Conservation (phyloP, 176 grass and related monocot genomes). For the Calamus simplicifolius region DNA sequence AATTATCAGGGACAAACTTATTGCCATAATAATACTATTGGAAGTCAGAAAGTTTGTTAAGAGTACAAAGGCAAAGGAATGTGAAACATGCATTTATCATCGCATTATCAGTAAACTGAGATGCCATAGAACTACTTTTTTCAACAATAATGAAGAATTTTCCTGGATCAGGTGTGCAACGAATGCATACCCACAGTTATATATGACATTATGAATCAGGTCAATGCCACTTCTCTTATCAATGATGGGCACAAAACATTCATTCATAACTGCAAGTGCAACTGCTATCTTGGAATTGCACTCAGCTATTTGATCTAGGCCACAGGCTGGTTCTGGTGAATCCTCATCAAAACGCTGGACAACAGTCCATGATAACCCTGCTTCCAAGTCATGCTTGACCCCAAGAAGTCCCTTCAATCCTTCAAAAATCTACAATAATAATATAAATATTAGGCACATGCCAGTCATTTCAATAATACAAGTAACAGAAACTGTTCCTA, state of each 20-base stretch:
- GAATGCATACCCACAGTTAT: constrained; percentile 86
- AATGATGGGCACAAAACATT: constrained; percentile 70
- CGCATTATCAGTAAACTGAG: not conserved
- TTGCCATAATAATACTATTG: no score
- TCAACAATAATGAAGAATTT: not conserved
- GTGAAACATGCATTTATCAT: not conserved
- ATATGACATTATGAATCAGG: constrained; percentile 85
- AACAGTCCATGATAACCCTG: constrained; percentile 80
- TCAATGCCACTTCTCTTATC: constrained; percentile 92
- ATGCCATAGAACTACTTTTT: not conserved
- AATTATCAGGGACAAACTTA: no score
- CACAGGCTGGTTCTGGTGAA: constrained; percentile 20
- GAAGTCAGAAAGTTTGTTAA: no score
- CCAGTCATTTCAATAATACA: no score
- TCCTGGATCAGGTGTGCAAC: constrained; percentile 12
- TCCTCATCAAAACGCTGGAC: constrained; percentile 63
- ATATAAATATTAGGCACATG: not conserved
- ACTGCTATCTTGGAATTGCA: constrained; percentile 89
- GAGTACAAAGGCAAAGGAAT: no score
- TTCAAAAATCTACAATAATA: constrained; percentile 52
- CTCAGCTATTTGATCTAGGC: constrained; percentile 29
- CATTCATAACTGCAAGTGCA: constrained; percentile 83
- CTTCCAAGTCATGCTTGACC: constrained; percentile 66
- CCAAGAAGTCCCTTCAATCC: constrained; percentile 68
- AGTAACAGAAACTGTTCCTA: no score